phyloP scores from a whole-genome alignment of 805 yeast species.

The Isabelozyma rhagii region DNA sequence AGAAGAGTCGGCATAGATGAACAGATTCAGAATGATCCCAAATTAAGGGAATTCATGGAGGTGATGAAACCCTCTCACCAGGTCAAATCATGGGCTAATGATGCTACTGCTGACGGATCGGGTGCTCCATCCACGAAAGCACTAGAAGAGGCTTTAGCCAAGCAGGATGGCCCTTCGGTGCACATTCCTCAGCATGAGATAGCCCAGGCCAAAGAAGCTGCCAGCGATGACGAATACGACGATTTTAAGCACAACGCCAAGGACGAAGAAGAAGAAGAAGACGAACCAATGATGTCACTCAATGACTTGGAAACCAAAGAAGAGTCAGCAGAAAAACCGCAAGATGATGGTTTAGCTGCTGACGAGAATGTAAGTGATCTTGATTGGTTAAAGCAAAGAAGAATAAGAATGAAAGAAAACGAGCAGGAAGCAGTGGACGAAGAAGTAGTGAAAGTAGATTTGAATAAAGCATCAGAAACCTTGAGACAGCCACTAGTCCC shows the following conservation, averaged over 20 bases:
- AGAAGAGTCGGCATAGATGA: conserved; percentile 45
- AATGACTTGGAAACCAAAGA: background rate
- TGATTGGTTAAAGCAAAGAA: conserved; percentile 81
- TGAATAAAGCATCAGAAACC: conserved; percentile 1
- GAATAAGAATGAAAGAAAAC: conserved; percentile 58
- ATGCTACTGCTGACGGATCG: conserved; percentile 44
- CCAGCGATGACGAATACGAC: conserved; percentile 53
- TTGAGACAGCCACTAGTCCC: background rate
- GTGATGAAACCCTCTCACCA: conserved; percentile 76
- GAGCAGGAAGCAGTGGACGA: conserved; percentile 10
- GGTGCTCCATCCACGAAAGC: conserved; percentile 46
- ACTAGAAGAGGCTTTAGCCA: conserved; percentile 40
- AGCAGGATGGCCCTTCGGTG: conserved; percentile 12
- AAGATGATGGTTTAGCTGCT: conserved; percentile 27
- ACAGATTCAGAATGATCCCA: conserved; percentile 62
- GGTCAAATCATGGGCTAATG: conserved; percentile 73
- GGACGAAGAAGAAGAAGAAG: conserved; percentile 18
- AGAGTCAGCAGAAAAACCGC: conserved; percentile 3
- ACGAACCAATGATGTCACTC: conserved; percentile 10
- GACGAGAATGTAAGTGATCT: conserved; percentile 65
- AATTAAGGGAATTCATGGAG: conserved; percentile 75
- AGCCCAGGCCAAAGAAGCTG: conserved; percentile 38
- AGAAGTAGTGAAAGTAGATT: conserved; percentile 2
- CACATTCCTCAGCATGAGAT: conserved; percentile 22
- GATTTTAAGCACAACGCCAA: conserved; percentile 13